phyloP scores from a whole-genome alignment of 768 basidiomycete genomes.

The Chalciporus chontae region DNA sequence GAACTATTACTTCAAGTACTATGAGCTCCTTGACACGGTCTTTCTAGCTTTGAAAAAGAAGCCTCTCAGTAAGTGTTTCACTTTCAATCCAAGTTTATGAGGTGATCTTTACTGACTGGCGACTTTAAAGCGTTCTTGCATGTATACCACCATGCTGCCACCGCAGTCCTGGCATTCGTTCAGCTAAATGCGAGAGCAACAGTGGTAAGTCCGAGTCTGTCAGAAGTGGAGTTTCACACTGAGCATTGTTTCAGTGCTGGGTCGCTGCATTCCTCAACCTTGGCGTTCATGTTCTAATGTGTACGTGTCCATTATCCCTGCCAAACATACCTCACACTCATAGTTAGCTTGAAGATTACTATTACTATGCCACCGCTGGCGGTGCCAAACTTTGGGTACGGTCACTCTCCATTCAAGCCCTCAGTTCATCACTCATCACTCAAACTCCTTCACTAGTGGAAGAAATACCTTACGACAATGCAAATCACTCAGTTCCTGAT shows the following conservation, averaged over 20 bases:
- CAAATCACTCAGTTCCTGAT: constrained; percentile 23
- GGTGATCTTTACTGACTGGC: not conserved
- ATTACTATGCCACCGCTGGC: constrained; percentile 94
- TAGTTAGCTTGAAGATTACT: constrained; percentile 66
- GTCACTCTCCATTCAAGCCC: not conserved
- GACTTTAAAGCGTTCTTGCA: constrained; percentile 76
- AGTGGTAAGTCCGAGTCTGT: constrained; percentile 53
- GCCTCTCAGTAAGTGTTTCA: constrained; percentile 64
- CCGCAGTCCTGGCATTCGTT: constrained; percentile 87
- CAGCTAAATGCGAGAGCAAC: constrained; percentile 89
- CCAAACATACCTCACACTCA: constrained; percentile 1
- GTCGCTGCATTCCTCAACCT: constrained; percentile 86
- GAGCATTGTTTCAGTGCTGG: constrained; percentile 65
- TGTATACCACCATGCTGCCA: constrained; percentile 97
- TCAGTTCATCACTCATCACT: not conserved
- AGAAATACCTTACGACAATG: constrained; percentile 22
- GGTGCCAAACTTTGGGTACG: constrained; percentile 21
- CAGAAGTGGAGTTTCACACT: not conserved
- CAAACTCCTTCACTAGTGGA: constrained; percentile 14
- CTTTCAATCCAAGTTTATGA: not conserved
- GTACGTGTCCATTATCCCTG: constrained; percentile 42
- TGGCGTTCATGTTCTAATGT: constrained; percentile 93
- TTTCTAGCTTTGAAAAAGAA: constrained; percentile 98
- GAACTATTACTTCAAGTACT: constrained; percentile 97
- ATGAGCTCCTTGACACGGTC: constrained; percentile 90